Base-by-base conservation (phyloP, 225 moss, liverwort and hornwort genomes). In the Straminergon stramineum region DNA sequence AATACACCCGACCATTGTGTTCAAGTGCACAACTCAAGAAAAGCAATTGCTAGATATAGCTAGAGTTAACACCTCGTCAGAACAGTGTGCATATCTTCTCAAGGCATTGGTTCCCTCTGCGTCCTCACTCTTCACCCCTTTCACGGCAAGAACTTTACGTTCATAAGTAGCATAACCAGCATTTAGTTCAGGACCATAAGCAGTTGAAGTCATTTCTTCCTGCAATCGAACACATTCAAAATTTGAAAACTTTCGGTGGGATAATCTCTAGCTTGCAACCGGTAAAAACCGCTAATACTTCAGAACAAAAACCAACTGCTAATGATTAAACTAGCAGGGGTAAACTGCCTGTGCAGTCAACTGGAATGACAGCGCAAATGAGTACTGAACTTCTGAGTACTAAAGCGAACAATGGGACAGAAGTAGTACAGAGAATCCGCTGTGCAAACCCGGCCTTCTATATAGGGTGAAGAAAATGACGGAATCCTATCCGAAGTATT, bases 151-250 rank as follows among this genome's bases (percentile, higher is more conserved):
- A 68, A 86, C 83, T 71, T 67, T 90, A 22, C 66, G 89, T 74
- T 92, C 92, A 88, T 82, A 90, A 31, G 86, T 86, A 79, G 88
- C 71, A 83, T 86, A 88, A 24, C 88, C 88, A 63, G 83, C 92
- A 85, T 85, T 85, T 31, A 67, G 85, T n/a, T 87, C 92, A 84
- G 81, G 85, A 61, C 30, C 90, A 65, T 87, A 89, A 90, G 89
- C 90, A 90, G n/a, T 61, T 75, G 92, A 91, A 65, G 83, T 87
- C 82, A 77, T 70, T 90, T 65, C 91, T 86, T 88, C 86, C 92
- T 92, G 88, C 77, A 90, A 69, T 79, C 39, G 16, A 79, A 43
- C 86, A 53, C 77, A 83, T 67, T 81, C 68, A 87, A 84, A 58
- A 53, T 39, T 37, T 28, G 34, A 69, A 32, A 82, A 56, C 14